phyloP scores from a whole-genome alignment of 495 filamentous ascomycete species.

The Neurospora sp. region DNA sequence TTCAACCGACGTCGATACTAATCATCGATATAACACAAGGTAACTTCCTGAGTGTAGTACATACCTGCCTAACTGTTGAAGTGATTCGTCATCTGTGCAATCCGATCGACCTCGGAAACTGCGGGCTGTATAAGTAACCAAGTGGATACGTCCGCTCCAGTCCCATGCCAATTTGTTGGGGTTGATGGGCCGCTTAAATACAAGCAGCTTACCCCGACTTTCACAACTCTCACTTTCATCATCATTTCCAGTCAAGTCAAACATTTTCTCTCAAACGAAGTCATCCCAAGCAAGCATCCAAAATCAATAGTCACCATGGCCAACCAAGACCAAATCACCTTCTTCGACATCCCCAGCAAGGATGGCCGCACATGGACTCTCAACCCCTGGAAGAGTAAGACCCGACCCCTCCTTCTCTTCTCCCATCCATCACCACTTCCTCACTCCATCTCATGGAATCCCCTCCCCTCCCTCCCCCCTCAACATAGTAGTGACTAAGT shows the following conservation, averaged over 20 bases:
- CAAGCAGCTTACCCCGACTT: neutral
- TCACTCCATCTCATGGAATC: neutral
- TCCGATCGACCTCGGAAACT: neutral
- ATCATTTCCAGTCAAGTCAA: neutral
- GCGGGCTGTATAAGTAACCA: neutral
- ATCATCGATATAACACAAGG: neutral
- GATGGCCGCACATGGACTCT: slow-evolving; percentile 40
- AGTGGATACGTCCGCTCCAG: neutral
- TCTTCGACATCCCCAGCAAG: slow-evolving; percentile 50
- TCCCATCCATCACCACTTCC: neutral
- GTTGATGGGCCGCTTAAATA: neutral
- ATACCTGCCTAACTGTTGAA: neutral
- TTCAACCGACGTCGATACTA: neutral
- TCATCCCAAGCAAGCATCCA: neutral
- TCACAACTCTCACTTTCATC: neutral
- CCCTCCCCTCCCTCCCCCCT: neutral
- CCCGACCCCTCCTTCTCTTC: neutral
- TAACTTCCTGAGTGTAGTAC: neutral
- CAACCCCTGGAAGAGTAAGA: slow-evolving; percentile 51
- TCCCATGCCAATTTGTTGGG: neutral
- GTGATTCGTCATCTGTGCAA: neutral
- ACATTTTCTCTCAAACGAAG: neutral
- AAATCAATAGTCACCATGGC: neutral
- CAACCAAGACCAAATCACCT: slow-evolving; percentile 20
- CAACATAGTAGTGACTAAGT: too few relatives aligned